Conservation (phyloP, 1,139 yeast genomes). For the Kazachstania sp. region DNA sequence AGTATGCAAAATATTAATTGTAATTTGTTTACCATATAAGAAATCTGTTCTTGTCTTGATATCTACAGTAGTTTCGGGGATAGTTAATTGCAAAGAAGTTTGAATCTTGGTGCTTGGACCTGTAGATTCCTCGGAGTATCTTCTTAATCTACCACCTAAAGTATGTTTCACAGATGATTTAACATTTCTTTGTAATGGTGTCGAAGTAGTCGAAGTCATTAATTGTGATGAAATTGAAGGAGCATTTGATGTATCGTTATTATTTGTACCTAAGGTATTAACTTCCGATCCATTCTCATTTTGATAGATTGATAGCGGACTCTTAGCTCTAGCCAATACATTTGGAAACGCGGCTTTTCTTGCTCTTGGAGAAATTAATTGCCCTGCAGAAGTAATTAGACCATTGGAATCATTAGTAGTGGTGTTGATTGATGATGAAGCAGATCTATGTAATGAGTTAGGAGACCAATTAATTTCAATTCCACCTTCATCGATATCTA, state of each 20-base stretch:
- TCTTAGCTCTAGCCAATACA: conserved; percentile 3
- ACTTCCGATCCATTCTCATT: background rate
- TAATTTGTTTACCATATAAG: conserved; percentile 20
- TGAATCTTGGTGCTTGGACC: background rate
- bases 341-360: background rate
- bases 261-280: background rate
- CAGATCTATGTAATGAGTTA: conserved; percentile 8
- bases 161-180: conserved; percentile 6
- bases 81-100: background rate
- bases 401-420: conserved; percentile 4
- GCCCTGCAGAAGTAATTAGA: conserved; percentile 6
- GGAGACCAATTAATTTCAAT: conserved; percentile 4
- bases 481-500: background rate
- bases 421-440: conserved; percentile 7
- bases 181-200: conserved; percentile 8
- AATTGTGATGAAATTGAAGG: conserved; percentile 9
- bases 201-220: conserved; percentile 9
- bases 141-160: conserved; percentile 5
- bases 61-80: conserved; percentile 1
- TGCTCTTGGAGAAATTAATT: conserved; percentile 5
- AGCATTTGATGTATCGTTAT: conserved; percentile 6
- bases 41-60: conserved; percentile 4
- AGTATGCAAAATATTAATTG: conserved; percentile 25
- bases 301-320: conserved; percentile 1
- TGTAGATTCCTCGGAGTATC: conserved; percentile 10